Conservation (phyloP, 345 rosid species). For the Salix purpurea region DNA sequence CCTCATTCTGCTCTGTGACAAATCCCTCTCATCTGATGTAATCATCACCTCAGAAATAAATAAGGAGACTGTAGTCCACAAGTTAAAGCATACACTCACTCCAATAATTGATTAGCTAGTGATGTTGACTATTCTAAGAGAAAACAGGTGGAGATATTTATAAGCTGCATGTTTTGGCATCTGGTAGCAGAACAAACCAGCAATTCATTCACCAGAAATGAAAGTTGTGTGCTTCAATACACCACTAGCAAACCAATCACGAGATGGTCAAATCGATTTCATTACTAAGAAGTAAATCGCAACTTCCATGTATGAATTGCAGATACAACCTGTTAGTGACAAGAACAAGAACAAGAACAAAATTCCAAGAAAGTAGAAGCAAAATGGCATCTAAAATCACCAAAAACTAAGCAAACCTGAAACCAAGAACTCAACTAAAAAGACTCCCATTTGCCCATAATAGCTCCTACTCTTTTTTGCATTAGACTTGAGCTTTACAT, state of each 20-base stretch:
- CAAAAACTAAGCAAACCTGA: slow-evolving; percentile 21
- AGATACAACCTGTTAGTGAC: not conserved
- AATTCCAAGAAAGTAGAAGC: not conserved
- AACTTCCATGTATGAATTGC: not conserved
- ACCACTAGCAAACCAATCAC: not conserved
- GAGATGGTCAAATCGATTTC: not conserved
- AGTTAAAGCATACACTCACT: not conserved
- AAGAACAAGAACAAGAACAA: not conserved
- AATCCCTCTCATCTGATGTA: not conserved
- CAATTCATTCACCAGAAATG: not conserved
- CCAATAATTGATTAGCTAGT: not conserved
- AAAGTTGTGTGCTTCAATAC: not conserved
- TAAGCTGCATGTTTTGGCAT: not conserved
- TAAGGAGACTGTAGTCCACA: not conserved
- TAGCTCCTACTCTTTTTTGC: slow-evolving; percentile 17
- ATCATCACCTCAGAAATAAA: not conserved
- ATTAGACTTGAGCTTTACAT: slow-evolving; percentile 46
- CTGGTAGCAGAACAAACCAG: not conserved
- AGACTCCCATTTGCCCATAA: slow-evolving; percentile 6
- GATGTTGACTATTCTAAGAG: not conserved
- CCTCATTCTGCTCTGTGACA: not conserved
- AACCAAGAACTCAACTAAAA: slow-evolving; percentile 14
- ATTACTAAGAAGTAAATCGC: not conserved
- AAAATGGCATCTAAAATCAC: not conserved
- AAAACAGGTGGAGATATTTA: not conserved